Percentiles rank a stretch among this genome's conserved stretches.
phyloP scores from a whole-genome alignment of 1,284 basidiomycete species.

The Cryptococcus sp. region DNA sequence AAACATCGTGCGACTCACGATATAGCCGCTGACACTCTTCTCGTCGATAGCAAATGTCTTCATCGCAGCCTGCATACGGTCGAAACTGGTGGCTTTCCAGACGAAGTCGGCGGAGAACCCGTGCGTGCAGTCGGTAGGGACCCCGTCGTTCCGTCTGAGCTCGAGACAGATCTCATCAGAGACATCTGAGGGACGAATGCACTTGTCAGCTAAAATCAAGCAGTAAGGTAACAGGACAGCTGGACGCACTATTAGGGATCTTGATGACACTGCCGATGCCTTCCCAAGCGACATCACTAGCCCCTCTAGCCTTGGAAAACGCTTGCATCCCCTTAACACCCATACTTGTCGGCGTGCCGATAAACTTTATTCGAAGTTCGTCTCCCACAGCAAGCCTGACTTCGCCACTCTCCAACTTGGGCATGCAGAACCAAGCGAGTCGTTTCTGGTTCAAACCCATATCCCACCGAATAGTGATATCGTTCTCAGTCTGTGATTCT shows the following conservation, averaged over 20 bases:
- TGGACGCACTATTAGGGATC: conserved; percentile 87
- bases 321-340: conserved; percentile 56
- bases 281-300: conserved; percentile 68
- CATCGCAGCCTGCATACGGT: conserved; percentile 99
- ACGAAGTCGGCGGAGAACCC: conserved; percentile 97
- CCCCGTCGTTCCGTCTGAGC: conserved; percentile 85
- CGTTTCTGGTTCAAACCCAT: conserved; percentile 96
- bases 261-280: conserved; percentile 98
- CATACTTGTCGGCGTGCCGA: conserved; percentile 63
- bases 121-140: conserved; percentile 90
- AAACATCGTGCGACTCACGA: conserved; percentile 61
- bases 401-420: conserved; percentile 97
- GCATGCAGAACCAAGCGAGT: conserved; percentile 93
- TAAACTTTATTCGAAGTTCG: conserved; percentile 86
- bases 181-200: conserved; percentile 66
- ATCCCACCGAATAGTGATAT: conserved; percentile 95
- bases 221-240: conserved; percentile 28
- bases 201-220: conserved; percentile 35
- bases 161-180: conserved; percentile 98
- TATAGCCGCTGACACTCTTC: conserved; percentile 97
- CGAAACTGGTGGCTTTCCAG: conserved; percentile 99
- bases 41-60: conserved; percentile 99
- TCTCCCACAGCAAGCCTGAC: conserved; percentile 96
- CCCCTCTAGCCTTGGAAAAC: conserved; percentile 58
- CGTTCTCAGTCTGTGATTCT: conserved; percentile 97